phyloP scores from a whole-genome alignment of 257 asterid genomes.

The Mitragyna speciosa region DNA sequence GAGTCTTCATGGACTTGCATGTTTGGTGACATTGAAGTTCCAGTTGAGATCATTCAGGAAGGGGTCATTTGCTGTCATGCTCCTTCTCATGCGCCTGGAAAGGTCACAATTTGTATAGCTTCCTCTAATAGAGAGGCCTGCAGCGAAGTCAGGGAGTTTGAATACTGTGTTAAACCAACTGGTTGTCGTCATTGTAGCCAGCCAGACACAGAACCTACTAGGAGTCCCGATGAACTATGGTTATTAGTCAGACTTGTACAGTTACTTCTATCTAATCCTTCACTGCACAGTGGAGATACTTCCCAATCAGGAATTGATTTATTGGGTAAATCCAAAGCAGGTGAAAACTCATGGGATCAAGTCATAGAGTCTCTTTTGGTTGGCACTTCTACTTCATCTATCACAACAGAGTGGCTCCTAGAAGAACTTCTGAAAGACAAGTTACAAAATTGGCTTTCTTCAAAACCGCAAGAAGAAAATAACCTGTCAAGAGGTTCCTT shows the following conservation, averaged over 20 bases:
- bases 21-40: constrained; percentile 91
- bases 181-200: constrained; percentile 35
- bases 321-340: constrained; percentile 43
- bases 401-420: constrained; percentile 75
- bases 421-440: constrained; percentile 86
- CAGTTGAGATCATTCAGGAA: constrained; percentile 73
- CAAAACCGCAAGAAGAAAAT: constrained; percentile 39
- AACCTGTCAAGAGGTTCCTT: constrained; percentile 41
- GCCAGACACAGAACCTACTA: constrained; percentile 44
- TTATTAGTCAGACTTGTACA: constrained; percentile 75
- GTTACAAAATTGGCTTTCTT: constrained; percentile 69
- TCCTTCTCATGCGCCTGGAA: constrained; percentile 73
- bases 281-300: constrained; percentile 36
- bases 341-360: constrained; percentile 67
- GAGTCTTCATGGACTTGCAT: constrained; percentile 80
- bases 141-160: constrained; percentile 85
- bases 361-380: constrained; percentile 55
- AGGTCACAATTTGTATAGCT: constrained; percentile 70
- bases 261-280: constrained; percentile 62
- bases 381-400: constrained; percentile 56
- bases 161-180: constrained; percentile 57
- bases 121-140: constrained; percentile 81
- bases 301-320: constrained; percentile 45
- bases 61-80: constrained; percentile 83
- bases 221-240: constrained; percentile 66